Evolutionary conservation across 2,329 filamentous ascomycete genomes (phyloP).

Genomic region (Paracorniculantispora psalliotae): DNA sequence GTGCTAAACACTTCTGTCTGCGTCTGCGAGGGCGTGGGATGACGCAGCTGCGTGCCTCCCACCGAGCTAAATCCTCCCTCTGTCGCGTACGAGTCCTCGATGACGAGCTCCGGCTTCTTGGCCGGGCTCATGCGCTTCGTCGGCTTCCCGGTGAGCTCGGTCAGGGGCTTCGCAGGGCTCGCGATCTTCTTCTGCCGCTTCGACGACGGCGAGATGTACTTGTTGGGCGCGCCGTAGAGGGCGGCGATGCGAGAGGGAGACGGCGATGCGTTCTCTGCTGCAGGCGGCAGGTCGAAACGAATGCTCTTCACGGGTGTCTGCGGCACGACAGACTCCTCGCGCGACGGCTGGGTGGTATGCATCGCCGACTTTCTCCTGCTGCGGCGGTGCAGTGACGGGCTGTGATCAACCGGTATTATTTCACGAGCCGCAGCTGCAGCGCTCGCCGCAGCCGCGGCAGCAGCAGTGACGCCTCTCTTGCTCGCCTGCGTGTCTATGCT

Average conservation of each 20-base stretch:
- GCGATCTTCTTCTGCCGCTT: conserved; percentile 26
- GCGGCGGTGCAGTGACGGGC: conserved; percentile 18
- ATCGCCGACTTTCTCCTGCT: conserved; percentile 12
- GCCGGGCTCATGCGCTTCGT: conserved; percentile 17
- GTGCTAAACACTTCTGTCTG: conserved; percentile 15
- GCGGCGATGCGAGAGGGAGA: conserved; percentile 35
- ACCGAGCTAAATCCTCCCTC: conserved; percentile 28
- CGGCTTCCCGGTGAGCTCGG: conserved; percentile 19
- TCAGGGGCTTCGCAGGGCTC: conserved; percentile 17
- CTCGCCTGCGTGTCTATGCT: conserved; percentile 16
- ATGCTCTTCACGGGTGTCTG: conserved; percentile 36
- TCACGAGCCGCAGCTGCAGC: neutral
- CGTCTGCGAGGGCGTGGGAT: conserved; percentile 15
- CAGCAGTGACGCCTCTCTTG: neutral
- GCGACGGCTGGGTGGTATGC: conserved; percentile 12
- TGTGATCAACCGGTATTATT: conserved; percentile 10
- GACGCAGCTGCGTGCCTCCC: conserved; percentile 20
- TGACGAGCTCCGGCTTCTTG: conserved; percentile 28
- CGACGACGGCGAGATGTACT: conserved; percentile 34
- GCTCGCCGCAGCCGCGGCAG: conserved; percentile 14
- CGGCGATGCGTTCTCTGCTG: conserved; percentile 33
- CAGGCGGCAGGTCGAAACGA: conserved; percentile 41
- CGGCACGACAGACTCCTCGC: conserved; percentile 33
- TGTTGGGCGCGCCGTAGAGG: conserved; percentile 32
- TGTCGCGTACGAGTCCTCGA: conserved; percentile 42